Percentiles rank a stretch among this genome's conserved stretches.
These are phyloP conservation scores for Tuber calosporum DNA, from an alignment of 495 filamentous ascomycete species.

Conservation along the genomic window DNA sequence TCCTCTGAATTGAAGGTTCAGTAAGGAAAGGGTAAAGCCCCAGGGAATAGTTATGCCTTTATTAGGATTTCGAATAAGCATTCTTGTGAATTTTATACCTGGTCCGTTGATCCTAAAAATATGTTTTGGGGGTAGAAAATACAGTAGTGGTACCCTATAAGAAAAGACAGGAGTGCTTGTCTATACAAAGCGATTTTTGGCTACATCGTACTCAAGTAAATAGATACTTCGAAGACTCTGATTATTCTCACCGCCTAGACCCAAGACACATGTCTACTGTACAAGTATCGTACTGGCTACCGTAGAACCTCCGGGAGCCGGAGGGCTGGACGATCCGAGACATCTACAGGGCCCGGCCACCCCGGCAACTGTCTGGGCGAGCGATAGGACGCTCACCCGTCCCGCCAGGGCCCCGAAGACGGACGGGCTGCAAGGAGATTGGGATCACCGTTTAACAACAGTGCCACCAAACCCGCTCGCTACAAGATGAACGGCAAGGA, in stretches of 20 bases:
- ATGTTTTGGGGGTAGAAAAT: neutral
- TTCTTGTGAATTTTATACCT: neutral
- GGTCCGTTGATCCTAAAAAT: neutral
- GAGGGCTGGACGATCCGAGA: neutral
- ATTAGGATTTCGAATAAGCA: too few species aligned
- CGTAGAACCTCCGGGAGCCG: neutral
- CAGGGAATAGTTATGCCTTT: neutral
- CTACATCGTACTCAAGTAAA: neutral
- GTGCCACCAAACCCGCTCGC: too few species aligned
- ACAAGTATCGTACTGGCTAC: neutral
- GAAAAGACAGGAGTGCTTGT: neutral
- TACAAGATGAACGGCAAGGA: too few species aligned
- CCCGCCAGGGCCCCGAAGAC: too few species aligned
- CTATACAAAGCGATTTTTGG: neutral
- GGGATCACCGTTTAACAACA: neutral
- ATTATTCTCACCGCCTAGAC: neutral
- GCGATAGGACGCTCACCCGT: neutral
- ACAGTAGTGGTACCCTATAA: neutral
- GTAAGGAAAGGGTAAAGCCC: neutral
- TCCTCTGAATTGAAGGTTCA: neutral
- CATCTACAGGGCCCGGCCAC: too few species aligned
- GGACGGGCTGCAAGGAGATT: too few species aligned
- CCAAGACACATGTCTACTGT: neutral
- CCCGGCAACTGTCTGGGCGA: neutral
- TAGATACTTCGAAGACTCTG: neutral